Percentiles rank a stretch among this genome's conserved stretches.
These are phyloP conservation scores for Kitagawia praeruptora DNA, from an alignment of 129 eudicot genomes.

Conservation along the genomic window DNA sequence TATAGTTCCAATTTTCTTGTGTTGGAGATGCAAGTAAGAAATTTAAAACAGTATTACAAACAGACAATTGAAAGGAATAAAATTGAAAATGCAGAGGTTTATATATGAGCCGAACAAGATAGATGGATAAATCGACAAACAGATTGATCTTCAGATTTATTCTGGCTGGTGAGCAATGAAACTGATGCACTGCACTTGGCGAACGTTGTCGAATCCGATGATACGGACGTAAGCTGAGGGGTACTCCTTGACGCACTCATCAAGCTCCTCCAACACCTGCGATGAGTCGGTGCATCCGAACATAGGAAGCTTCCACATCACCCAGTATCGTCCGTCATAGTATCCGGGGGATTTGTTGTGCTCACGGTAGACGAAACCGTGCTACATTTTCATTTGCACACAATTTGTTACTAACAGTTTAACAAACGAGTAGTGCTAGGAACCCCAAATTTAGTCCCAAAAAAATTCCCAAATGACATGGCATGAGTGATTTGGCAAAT, in stretches of 20 bases:
- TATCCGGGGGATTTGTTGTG: constrained; percentile 53
- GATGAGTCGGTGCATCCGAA: constrained; percentile 61
- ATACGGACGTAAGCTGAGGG: constrained; percentile 46
- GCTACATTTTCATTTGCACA: constrained; percentile 15
- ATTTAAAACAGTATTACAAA: not conserved
- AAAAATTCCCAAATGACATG: too few species aligned
- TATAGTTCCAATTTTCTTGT: constrained; percentile 7
- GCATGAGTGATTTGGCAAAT: too few species aligned
- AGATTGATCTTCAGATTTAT: constrained; percentile 14
- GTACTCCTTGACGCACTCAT: constrained; percentile 46
- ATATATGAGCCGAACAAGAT: not conserved
- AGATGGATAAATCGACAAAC: constrained; percentile 7
- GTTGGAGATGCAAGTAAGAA: constrained; percentile 3
- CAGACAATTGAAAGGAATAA: not conserved
- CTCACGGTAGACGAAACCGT: constrained; percentile 58
- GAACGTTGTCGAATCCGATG: constrained; percentile 68
- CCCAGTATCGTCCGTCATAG: constrained; percentile 87
- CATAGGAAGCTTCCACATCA: constrained; percentile 84
- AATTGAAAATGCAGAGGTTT: constrained; percentile 3
- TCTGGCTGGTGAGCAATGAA: constrained; percentile 60
- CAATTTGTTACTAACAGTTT: not conserved
- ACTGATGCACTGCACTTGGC: constrained; percentile 62
- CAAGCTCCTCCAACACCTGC: constrained; percentile 51
- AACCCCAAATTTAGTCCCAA: too few species aligned
- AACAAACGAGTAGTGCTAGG: too few species aligned